phyloP scores from a whole-genome alignment of 139 green algal species.

The Chlorella sp. region DNA sequence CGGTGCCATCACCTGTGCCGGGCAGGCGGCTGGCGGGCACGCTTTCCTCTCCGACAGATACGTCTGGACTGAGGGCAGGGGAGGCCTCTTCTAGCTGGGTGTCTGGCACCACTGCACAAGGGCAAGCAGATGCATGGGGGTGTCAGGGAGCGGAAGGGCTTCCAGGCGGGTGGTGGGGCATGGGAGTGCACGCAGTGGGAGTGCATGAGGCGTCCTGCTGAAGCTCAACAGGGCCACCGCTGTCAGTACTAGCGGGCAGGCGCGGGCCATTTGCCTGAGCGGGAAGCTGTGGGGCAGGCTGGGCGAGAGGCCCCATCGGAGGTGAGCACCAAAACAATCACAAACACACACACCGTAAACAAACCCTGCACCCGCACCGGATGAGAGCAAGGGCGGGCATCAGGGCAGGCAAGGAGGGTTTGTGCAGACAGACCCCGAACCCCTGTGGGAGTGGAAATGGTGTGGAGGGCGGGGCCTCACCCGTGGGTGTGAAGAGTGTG shows the following conservation, averaged over 20 bases:
- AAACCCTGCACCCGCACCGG: not conserved
- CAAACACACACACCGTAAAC: too few relatives aligned
- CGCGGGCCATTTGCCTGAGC: too few relatives aligned
- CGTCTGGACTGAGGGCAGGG: not conserved
- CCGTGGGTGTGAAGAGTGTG: constrained; percentile 41
- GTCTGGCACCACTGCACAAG: not conserved
- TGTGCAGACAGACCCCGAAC: too few relatives aligned
- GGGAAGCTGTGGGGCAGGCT: too few relatives aligned
- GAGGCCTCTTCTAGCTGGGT: not conserved
- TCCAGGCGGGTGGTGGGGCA: not conserved
- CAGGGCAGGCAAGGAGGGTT: not conserved
- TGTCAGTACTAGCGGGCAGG: too few relatives aligned
- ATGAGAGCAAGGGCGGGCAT: not conserved
- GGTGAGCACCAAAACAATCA: too few relatives aligned
- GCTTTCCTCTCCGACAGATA: not conserved
- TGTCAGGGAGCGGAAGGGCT: not conserved
- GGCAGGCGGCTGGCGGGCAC: not conserved
- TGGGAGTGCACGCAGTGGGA: not conserved
- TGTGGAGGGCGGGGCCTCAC: too few relatives aligned
- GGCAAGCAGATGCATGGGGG: not conserved
- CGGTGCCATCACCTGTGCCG: not conserved
- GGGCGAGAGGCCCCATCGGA: too few relatives aligned
- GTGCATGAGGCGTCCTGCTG: not conserved
- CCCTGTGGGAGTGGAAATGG: too few relatives aligned
- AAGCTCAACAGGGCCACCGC: not conserved